Evolutionary conservation across 1,284 basidiomycete genomes (phyloP), one percentile per base, ranked within the genome.

Genomic region (Pholiota adiposa): DNA sequence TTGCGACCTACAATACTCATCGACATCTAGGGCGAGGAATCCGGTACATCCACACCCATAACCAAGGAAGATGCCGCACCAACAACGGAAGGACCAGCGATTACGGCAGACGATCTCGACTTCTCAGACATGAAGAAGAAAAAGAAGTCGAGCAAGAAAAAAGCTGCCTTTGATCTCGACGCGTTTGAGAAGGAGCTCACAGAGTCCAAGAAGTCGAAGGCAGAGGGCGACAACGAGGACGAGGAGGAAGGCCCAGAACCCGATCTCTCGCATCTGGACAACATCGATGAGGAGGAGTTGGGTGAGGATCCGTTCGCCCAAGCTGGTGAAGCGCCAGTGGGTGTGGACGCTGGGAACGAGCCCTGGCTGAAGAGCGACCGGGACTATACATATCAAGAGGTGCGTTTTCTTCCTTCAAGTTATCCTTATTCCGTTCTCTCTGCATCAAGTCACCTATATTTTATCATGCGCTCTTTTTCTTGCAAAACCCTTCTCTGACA

Each of bases 361-460:
- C 83, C 93, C 49, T 96, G 97, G 97, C 83, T 97, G 38, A 88
- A 89, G 69, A 94, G 90, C 63, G 94, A 97, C 75, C 87, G 97
- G 44, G 97, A 98, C 76, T 97, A 98, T 72, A 92, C 88, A 23
- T 99, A 99, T 75, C 87, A 87, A 57, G 96, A 98, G 83, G 94
- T 93, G 63, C 58, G 79, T 70, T 54, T 29, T 25, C 21, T 40
- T 33, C 2, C 51, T 40, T 25, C 33, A 19, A 46, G 31, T 7
- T 18, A 41, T 46, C 9, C 8, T 9, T 61, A 53, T 9, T 14
- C 8, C n/a, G n/a, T n/a, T n/a, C n/a, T n/a, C n/a, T n/a, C n/a
- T n/a, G n/a, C n/a, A n/a, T n/a, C n/a, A n/a, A n/a, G n/a, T n/a
- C n/a, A n/a, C n/a, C n/a, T n/a, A n/a, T n/a, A n/a, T n/a, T n/a